Evolutionary conservation across 768 basidiomycete genomes (phyloP).

Genomic region (Tulasnella sp.): DNA sequence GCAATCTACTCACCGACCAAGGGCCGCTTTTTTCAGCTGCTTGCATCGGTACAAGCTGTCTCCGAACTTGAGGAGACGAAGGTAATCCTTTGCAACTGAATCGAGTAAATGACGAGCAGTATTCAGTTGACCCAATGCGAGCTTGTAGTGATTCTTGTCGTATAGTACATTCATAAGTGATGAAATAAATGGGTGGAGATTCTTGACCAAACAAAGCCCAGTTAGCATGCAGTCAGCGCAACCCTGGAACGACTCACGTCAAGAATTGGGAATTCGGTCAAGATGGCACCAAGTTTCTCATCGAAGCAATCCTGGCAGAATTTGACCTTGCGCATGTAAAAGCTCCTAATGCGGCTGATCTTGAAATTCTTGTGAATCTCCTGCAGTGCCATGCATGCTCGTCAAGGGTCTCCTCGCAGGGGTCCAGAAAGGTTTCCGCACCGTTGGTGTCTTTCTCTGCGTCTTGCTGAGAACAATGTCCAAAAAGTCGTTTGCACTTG

Average conservation of each 20-base stretch:
- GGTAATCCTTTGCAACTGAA: slow-evolving; percentile 95
- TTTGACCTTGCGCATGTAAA: slow-evolving; percentile 99
- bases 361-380: slow-evolving; percentile 99
- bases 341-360: slow-evolving; percentile 95
- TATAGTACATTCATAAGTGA: slow-evolving; percentile 98
- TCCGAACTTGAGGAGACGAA: slow-evolving; percentile 93
- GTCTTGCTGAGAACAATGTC: slow-evolving; percentile 93
- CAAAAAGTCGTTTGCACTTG: slow-evolving; percentile 89
- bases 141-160: slow-evolving; percentile 99
- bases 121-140: slow-evolving; percentile 93
- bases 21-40: slow-evolving; percentile 93
- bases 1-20: slow-evolving; percentile 74
- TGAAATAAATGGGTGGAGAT: slow-evolving; percentile 93
- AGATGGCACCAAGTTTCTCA: slow-evolving; percentile 88
- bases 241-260: slow-evolving; percentile 51
- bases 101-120: slow-evolving; percentile 95
- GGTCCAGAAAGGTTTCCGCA: slow-evolving; percentile 37
- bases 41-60: slow-evolving; percentile 98
- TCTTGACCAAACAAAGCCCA: slow-evolving; percentile 41
- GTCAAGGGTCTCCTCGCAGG: not conserved
- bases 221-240: not conserved
- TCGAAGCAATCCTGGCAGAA: slow-evolving; percentile 97
- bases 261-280: slow-evolving; percentile 95
- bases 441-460: slow-evolving; percentile 95
- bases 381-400: slow-evolving; percentile 38